Evolutionary conservation across 2,329 filamentous ascomycete genomes (phyloP).

Genomic region (Claviceps fusiformis): DNA sequence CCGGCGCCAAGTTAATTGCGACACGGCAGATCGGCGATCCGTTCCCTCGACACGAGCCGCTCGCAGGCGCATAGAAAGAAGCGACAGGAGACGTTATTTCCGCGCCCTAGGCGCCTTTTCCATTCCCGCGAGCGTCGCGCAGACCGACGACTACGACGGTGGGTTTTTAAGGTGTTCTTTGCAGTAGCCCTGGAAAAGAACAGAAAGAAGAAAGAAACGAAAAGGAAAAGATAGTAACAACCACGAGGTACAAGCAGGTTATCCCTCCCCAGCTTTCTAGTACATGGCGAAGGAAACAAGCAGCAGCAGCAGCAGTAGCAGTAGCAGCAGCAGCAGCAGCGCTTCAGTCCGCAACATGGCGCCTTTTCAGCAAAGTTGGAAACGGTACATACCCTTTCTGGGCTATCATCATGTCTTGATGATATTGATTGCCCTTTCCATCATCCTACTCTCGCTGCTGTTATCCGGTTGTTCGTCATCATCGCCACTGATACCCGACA

Average conservation of each 20-base stretch:
- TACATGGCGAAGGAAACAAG: slow-evolving; percentile 11
- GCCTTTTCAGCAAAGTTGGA: slow-evolving; percentile 34
- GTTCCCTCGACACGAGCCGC: no score
- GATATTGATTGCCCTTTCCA: slow-evolving; percentile 86
- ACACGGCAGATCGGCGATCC: not conserved
- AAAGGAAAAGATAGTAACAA: not conserved
- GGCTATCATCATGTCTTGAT: slow-evolving; percentile 83
- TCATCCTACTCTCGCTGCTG: slow-evolving; percentile 84
- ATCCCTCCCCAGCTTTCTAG: not conserved
- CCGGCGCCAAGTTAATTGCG: not conserved
- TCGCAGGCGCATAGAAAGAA: no score
- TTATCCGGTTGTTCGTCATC: slow-evolving; percentile 94
- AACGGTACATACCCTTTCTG: slow-evolving; percentile 55
- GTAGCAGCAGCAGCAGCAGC: slow-evolving; percentile 12
- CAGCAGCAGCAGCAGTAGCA: slow-evolving; percentile 7
- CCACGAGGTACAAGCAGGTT: not conserved
- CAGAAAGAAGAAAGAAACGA: not conserved
- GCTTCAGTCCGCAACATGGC: slow-evolving; percentile 14
- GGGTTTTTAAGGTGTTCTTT: not conserved
- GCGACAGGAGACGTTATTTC: not conserved
- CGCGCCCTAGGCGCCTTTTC: not conserved
- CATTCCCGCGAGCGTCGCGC: not conserved
- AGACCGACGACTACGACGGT: not conserved
- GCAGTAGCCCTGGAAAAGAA: no score
- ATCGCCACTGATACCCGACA: slow-evolving; percentile 83